Conservation (phyloP, 129 eudicot genomes). For the Escallonia rubra region DNA sequence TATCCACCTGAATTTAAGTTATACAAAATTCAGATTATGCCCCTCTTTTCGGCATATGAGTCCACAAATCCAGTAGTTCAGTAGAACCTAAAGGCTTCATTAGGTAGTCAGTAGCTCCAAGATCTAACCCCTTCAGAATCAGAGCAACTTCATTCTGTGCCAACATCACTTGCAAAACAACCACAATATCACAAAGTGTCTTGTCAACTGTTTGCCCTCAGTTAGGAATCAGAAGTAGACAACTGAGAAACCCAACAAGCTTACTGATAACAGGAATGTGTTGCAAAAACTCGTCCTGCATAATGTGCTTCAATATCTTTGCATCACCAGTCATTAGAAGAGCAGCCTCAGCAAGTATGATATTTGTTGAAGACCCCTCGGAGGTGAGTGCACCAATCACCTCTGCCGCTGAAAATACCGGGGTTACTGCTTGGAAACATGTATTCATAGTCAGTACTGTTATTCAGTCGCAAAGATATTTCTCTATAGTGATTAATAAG, state of each 20-base stretch:
- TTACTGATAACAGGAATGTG: conserved; percentile 93
- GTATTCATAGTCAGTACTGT: conserved; percentile 1
- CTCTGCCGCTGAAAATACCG: conserved; percentile 87
- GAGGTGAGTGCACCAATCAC: conserved; percentile 92
- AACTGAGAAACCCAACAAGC: conserved; percentile 2
- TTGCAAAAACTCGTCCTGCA: conserved; percentile 65
- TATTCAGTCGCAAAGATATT: no score
- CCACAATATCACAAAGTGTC: no score
- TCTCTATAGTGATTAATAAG: no score
- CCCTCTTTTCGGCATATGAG: conserved; percentile 21
- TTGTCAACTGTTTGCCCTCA: no score
- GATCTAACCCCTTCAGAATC: conserved; percentile 16
- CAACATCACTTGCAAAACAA: conserved; percentile 15
- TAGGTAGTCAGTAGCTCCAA: conserved; percentile 23
- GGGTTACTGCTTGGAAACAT: conserved; percentile 55
- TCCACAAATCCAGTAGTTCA: conserved; percentile 20
- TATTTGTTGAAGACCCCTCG: conserved; percentile 82
- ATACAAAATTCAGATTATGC: no score
- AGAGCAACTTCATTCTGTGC: conserved; percentile 22
- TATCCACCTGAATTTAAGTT: no score
- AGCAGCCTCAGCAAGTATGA: conserved; percentile 85
- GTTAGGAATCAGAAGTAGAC: no score
- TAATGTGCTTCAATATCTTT: conserved; percentile 79
- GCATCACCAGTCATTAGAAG: conserved; percentile 82
- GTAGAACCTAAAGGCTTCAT: conserved; percentile 21